phyloP scores from a whole-genome alignment of 2,329 filamentous ascomycete species.

The Atkinsonella texensis region DNA sequence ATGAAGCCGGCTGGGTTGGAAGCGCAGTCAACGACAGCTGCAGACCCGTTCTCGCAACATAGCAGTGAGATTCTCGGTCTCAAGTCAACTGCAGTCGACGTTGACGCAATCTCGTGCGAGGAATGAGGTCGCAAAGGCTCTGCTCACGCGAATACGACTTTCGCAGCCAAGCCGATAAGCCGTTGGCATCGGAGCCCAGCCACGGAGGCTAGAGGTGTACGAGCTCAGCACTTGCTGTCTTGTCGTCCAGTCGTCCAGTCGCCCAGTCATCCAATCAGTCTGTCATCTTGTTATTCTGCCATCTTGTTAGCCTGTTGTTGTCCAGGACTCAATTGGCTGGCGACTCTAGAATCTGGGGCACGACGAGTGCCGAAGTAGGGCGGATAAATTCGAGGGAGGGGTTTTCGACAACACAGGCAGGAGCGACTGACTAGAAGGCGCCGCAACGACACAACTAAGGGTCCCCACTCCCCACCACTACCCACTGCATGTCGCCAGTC shows the following conservation, averaged over 20 bases:
- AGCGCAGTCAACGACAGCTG: background rate
- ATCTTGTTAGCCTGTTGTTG: background rate
- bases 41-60: background rate
- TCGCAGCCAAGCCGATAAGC: background rate
- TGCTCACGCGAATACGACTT: background rate
- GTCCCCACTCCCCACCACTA: too few species aligned
- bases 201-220: too few species aligned
- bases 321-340: background rate
- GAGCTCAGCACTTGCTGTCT: background rate
- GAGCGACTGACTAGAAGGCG: background rate
- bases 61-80: background rate
- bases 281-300: too few species aligned
- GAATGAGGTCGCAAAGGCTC: background rate
- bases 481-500: too few species aligned
- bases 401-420: background rate
- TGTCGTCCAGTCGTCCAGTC: too few species aligned
- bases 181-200: background rate
- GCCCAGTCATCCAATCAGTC: too few species aligned
- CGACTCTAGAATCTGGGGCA: background rate
- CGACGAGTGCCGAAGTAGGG: background rate
- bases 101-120: background rate
- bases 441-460: too few species aligned
- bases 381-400: constrained; percentile 10
- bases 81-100: background rate
- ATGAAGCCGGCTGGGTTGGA: background rate